Conservation (phyloP, 805 yeast genomes). For the Metschnikowia bowlesiae region DNA sequence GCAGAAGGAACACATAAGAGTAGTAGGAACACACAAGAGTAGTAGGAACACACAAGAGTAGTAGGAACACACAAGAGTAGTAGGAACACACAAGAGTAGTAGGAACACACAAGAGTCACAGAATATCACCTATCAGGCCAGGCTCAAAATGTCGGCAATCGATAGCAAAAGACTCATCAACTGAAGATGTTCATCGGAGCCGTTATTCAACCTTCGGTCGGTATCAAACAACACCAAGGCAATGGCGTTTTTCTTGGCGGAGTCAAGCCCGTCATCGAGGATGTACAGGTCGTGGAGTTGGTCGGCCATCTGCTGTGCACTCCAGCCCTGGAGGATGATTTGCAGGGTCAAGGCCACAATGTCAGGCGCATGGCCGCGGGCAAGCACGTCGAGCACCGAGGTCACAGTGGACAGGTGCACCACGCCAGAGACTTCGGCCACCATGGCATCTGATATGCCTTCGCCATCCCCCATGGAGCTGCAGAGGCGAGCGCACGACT, state of each 20-base stretch:
- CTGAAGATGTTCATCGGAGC: conserved; percentile 86
- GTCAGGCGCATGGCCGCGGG: conserved; percentile 21
- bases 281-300: conserved; percentile 70
- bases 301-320: conserved; percentile 64
- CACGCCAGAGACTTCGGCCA: conserved; percentile 74
- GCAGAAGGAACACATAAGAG: too few species aligned
- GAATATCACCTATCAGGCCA: not conserved
- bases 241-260: conserved; percentile 58
- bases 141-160: not conserved
- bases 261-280: conserved; percentile 45
- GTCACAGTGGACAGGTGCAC: conserved; percentile 50
- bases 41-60: too few species aligned
- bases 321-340: conserved; percentile 68
- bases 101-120: too few species aligned
- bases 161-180: conserved; percentile 55
- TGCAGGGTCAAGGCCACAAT: conserved; percentile 45
- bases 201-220: conserved; percentile 72
- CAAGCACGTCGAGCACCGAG: conserved; percentile 34
- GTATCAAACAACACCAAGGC: conserved; percentile 66
- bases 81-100: too few species aligned
- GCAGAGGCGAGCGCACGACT: conserved; percentile 29
- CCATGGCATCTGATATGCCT: conserved; percentile 42
- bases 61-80: too few species aligned
- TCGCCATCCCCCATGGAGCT: conserved; percentile 5
- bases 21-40: too few species aligned